These are phyloP conservation scores for Blastomyces percursus DNA, from an alignment of 2,329 filamentous ascomycete species.

Conservation along the genomic window DNA sequence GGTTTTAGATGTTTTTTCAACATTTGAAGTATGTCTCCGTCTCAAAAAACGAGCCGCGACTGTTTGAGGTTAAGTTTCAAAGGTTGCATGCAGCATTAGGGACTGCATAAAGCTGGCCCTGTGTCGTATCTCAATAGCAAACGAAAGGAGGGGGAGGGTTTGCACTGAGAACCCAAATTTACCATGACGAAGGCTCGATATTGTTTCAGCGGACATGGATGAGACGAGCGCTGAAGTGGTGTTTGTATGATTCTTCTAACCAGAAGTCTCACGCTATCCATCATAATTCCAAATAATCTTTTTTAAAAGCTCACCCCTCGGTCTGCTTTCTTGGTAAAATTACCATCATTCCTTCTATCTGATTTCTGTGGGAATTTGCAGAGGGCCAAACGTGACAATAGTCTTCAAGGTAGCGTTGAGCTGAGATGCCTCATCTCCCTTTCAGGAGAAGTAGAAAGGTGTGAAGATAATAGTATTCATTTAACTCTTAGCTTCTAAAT, in stretches of 20 bases:
- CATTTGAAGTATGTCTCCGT: background rate
- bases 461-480: too few relatives aligned
- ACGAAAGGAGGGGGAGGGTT: background rate
- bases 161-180: background rate
- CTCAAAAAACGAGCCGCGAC: background rate
- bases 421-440: background rate
- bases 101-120: background rate
- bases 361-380: background rate
- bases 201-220: background rate
- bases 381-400: background rate
- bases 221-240: background rate
- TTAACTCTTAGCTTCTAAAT: too few relatives aligned
- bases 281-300: background rate
- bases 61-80: background rate
- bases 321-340: background rate
- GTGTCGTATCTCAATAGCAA: background rate
- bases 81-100: background rate
- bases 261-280: background rate
- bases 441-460: too few relatives aligned
- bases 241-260: background rate
- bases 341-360: background rate
- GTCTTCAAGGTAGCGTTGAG: background rate
- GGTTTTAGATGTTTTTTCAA: background rate
- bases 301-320: background rate
- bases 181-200: background rate